Evolutionary conservation across 192 early-diverging fungal species (phyloP).

Genomic region (Thamnidium elegans): DNA sequence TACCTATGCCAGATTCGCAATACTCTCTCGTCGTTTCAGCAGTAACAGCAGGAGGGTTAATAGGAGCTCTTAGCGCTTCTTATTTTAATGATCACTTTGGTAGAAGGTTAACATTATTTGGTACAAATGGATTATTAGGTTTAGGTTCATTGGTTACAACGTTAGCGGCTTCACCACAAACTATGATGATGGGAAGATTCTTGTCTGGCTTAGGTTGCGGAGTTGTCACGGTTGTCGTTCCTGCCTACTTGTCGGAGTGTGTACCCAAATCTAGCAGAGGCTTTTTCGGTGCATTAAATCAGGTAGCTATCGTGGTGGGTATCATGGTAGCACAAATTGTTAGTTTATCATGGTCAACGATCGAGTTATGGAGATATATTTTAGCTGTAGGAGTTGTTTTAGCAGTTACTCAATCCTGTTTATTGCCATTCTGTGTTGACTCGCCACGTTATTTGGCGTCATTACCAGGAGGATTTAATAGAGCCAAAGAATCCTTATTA

Average conservation of each 20-base stretch:
- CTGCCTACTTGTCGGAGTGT: constrained; percentile 78
- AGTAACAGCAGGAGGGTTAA: constrained; percentile 68
- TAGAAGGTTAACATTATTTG: constrained; percentile 61
- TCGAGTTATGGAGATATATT: constrained; percentile 71
- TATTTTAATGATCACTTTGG: constrained; percentile 64
- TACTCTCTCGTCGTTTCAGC: constrained; percentile 60
- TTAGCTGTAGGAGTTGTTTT: constrained; percentile 58
- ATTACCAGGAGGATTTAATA: constrained; percentile 42
- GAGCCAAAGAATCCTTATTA: constrained; percentile 52
- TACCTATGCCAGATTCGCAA: constrained; percentile 62
- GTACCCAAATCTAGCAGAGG: constrained; percentile 69
- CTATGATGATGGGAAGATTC: constrained; percentile 66
- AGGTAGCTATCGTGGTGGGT: constrained; percentile 80
- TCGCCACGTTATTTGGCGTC: constrained; percentile 69
- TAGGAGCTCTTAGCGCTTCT: constrained; percentile 71
- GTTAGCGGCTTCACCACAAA: constrained; percentile 45
- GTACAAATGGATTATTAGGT: constrained; percentile 63
- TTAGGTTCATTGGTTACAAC: constrained; percentile 63
- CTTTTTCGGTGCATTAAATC: constrained; percentile 76
- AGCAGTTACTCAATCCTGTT: constrained; percentile 58
- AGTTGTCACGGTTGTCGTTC: constrained; percentile 70
- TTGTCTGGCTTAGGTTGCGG: constrained; percentile 78
- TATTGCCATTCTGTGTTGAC: constrained; percentile 77
- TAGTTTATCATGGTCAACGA: constrained; percentile 59
- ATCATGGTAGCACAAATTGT: constrained; percentile 72